Evolutionary conservation across 2,329 filamentous ascomycete species (phyloP).

Genomic region (Aspergillus amoenus): DNA sequence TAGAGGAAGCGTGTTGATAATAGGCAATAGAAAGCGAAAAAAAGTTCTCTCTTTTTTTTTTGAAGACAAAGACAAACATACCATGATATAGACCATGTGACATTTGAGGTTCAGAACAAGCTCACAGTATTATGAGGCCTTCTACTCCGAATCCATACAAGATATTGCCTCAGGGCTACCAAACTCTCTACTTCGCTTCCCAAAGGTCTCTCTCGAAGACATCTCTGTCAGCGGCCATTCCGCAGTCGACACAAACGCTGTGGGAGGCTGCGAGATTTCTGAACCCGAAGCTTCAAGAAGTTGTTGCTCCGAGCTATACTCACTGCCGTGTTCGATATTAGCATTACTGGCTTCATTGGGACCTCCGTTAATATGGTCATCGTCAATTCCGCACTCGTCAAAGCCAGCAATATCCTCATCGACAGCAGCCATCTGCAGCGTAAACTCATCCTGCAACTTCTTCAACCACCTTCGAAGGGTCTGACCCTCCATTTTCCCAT

Average conservation of each 20-base stretch:
- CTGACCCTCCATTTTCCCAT: conserved; percentile 64
- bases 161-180: too few species aligned
- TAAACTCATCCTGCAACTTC: conserved; percentile 72
- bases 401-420: conserved; percentile 42
- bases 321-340: neutral
- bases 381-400: neutral
- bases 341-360: neutral
- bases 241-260: neutral
- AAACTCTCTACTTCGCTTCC: neutral
- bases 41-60: neutral
- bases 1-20: neutral
- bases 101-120: neutral
- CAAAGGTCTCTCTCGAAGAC: neutral
- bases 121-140: neutral
- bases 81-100: neutral
- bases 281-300: neutral
- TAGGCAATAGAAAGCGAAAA: conserved; percentile 2
- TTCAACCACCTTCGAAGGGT: conserved; percentile 64
- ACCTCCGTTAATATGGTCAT: neutral
- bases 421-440: conserved; percentile 66
- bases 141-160: neutral
- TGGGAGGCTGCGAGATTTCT: neutral
- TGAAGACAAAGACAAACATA: neutral
- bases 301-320: neutral
- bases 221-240: conserved; percentile 3